These are phyloP conservation scores for Cystobasidiaceae sp. DNA, from an alignment of 1,284 basidiomycete genomes.

Conservation along the genomic window DNA sequence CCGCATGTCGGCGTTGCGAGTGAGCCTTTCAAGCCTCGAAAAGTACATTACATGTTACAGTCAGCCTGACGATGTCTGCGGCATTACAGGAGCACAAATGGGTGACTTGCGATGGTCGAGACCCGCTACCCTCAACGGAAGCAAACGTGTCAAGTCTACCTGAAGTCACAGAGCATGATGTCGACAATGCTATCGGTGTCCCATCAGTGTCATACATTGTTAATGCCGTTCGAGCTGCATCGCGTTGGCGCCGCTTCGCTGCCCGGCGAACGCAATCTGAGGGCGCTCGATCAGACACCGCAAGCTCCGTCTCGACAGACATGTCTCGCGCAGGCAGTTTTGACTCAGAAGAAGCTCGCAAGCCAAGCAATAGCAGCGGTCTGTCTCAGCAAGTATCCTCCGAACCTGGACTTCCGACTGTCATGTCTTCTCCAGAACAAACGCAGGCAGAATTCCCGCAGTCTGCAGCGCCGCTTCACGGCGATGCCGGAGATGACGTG, in stretches of 20 bases:
- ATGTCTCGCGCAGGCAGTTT: conserved; percentile 17
- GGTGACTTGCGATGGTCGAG: conserved; percentile 46
- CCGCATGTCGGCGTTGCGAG: conserved; percentile 46
- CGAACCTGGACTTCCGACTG: no score
- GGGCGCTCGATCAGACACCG: not conserved
- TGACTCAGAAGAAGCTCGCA: conserved; percentile 1
- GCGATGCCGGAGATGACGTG: no score
- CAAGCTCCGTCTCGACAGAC: not conserved
- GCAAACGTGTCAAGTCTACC: conserved; percentile 27
- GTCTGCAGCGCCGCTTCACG: no score
- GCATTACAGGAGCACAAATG: conserved; percentile 48
- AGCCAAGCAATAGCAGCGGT: not conserved
- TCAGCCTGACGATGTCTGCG: not conserved
- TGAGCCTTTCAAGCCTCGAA: conserved; percentile 16
- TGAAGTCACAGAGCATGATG: conserved; percentile 24
- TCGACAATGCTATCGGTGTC: conserved; percentile 12
- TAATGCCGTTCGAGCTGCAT: conserved; percentile 28
- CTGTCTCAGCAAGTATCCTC: no score
- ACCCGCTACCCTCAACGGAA: conserved; percentile 45
- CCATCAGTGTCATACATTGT: conserved; percentile 30
- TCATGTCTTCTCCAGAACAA: no score
- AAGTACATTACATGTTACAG: conserved; percentile 22
- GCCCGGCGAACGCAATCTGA: conserved; percentile 26
- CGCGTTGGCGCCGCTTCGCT: conserved; percentile 18
- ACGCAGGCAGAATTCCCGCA: no score